phyloP scores from a whole-genome alignment of 345 rosid genomes.

The Eucalyptus paniculata region DNA sequence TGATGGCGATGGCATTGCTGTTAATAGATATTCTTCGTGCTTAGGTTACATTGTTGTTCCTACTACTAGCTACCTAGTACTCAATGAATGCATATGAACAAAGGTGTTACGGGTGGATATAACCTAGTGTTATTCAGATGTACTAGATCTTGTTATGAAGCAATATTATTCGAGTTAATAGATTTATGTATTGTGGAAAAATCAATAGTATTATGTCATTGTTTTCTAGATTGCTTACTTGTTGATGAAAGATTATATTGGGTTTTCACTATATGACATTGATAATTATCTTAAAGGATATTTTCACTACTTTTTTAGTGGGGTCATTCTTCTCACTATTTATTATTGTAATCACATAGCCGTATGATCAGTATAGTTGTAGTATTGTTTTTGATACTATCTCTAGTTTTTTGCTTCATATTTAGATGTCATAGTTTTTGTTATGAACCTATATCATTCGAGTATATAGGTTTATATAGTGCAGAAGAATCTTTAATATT shows the following conservation, averaged over 20 bases:
- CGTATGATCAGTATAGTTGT: not conserved
- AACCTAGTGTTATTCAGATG: not conserved
- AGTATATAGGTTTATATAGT: not conserved
- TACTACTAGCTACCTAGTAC: not conserved
- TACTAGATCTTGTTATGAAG: not conserved
- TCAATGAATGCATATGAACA: not conserved
- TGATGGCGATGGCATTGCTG: rapidly evolving
- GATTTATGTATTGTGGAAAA: not conserved
- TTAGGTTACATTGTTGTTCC: not conserved
- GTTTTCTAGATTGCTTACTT: not conserved
- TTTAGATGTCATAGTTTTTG: not conserved
- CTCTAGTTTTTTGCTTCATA: not conserved
- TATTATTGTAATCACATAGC: not conserved
- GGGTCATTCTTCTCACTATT: not conserved
- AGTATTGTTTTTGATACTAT: not conserved
- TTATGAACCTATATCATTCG: not conserved
- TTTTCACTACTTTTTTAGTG: not conserved
- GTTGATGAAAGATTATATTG: not conserved
- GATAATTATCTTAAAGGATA: not conserved
- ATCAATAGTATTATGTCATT: not conserved
- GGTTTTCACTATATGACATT: not conserved
- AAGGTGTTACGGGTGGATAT: not conserved
- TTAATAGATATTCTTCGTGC: not conserved
- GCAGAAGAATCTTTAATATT: not conserved
- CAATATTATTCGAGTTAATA: not conserved